Evolutionary conservation across 805 yeast species (phyloP), one percentile per base, ranked within the genome.

Genomic region (Saccharomyces jurei): DNA sequence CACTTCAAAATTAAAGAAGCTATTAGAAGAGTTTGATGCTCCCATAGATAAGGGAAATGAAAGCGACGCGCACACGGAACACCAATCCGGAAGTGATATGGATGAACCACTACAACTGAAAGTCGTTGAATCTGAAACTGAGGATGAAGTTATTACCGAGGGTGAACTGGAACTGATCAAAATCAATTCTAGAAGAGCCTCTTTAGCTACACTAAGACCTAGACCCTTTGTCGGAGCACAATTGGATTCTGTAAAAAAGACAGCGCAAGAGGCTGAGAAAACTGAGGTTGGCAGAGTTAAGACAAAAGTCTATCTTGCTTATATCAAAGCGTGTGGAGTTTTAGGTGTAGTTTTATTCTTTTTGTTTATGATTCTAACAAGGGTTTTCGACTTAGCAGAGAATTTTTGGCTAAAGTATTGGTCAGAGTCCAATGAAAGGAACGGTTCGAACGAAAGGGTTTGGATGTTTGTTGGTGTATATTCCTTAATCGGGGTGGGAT

Each of bases 381-480:
- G 76, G 17, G 66, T 78, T 13, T 64, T 70, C 49, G 68, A 70
- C 21, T 60, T 74, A 25, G 69, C 72, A 8, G 80, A 81, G 49
- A 82, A 79, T 63, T 81, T 81, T 64, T 83, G 88, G 84, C 73
- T 85, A 60, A 84, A 84, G 59, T 73, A 77, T 56, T 85, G 91
- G 91, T 80, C 89, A 1, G 88, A 84, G 60, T 66, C 72, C 8
- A 71, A 73, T 44, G 71, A 71, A 31, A 74, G 72, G 27, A 58
- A 65, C 47, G 80, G 80, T 11, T 53, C 57, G 1, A 83, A 81
- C 57, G 63, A 65, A 4, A 60, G 77, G 48, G 78, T 80, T 6
- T 64, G 70, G 54, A 69, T 63, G 56, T 84, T 75, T 65, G 79
- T 84, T 55, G 73, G 74, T 1, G 61, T 83, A 26, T 85, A 84